These are phyloP conservation scores for Rhododendron ovatum DNA, from an alignment of 148 eudicot genomes.

Conservation along the genomic window DNA sequence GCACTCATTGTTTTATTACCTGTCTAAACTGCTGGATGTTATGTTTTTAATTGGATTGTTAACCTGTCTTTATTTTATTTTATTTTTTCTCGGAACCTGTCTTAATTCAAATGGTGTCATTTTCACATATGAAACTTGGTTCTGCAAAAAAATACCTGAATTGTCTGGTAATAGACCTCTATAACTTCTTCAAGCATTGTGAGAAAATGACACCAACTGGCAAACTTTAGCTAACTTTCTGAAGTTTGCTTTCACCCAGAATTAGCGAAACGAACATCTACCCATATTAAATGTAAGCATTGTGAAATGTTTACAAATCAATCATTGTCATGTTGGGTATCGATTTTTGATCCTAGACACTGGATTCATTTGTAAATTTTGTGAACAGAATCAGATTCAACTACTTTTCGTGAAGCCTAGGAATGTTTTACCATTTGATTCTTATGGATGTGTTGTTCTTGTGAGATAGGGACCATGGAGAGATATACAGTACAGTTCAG, in stretches of 20 bases:
- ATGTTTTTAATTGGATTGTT: neutral
- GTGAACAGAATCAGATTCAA: neutral
- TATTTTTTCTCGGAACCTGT: neutral
- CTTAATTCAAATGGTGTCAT: neutral
- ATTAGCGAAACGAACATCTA: neutral
- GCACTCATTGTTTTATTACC: neutral
- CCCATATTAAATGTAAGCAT: too few species aligned
- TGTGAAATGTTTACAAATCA: neutral
- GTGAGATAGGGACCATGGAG: neutral
- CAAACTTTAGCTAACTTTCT: neutral
- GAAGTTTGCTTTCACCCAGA: neutral
- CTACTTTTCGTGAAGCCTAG: neutral
- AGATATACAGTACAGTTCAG: too few species aligned
- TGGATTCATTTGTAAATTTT: too few species aligned
- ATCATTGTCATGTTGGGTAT: neutral
- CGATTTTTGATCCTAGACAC: too few species aligned
- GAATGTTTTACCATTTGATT: neutral
- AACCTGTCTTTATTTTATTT: neutral
- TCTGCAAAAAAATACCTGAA: neutral
- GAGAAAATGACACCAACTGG: neutral
- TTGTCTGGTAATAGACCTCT: neutral
- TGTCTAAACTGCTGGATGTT: neutral
- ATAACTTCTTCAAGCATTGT: neutral
- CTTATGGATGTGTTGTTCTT: neutral
- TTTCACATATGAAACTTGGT: neutral